These are phyloP conservation scores for Drechslera avenae DNA, from an alignment of 2,329 filamentous ascomycete genomes.

Conservation along the genomic window DNA sequence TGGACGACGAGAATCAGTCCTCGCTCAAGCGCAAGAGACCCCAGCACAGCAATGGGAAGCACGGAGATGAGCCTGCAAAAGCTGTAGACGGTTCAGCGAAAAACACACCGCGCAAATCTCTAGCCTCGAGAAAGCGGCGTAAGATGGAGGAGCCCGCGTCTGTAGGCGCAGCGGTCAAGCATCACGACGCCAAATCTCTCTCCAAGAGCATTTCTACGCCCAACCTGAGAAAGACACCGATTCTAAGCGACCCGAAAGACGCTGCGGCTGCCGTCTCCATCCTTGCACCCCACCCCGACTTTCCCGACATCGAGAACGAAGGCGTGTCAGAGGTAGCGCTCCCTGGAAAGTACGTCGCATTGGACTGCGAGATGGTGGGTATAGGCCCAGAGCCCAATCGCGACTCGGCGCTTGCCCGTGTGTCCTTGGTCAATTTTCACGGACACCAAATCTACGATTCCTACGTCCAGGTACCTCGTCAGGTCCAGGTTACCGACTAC, in stretches of 20 bases:
- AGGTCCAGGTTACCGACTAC: conserved; percentile 84
- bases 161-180: conserved; percentile 41
- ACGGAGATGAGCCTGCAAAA: conserved; percentile 23
- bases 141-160: conserved; percentile 48
- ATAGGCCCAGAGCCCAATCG: conserved; percentile 68
- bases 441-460: conserved; percentile 93
- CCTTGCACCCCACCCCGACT: conserved; percentile 49
- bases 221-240: conserved; percentile 49
- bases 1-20: conserved; percentile 29
- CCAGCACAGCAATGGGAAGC: conserved; percentile 25
- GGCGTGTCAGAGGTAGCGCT: conserved; percentile 61
- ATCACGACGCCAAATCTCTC: conserved; percentile 52
- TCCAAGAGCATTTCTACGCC: conserved; percentile 43
- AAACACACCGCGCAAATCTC: conserved; percentile 23
- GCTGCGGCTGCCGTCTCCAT: conserved; percentile 60
- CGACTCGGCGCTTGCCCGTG: conserved; percentile 79
- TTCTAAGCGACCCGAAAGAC: conserved; percentile 59
- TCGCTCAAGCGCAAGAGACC: conserved; percentile 45
- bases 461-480: conserved; percentile 72
- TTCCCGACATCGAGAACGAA: conserved; percentile 51
- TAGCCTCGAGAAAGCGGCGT: conserved; percentile 38
- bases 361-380: conserved; percentile 99
- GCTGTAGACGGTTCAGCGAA: conserved; percentile 43
- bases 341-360: conserved; percentile 85
- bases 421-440: conserved; percentile 92